Evolutionary conservation across 2,329 filamentous ascomycete species (phyloP).

Genomic region (Fusarium algeriense): DNA sequence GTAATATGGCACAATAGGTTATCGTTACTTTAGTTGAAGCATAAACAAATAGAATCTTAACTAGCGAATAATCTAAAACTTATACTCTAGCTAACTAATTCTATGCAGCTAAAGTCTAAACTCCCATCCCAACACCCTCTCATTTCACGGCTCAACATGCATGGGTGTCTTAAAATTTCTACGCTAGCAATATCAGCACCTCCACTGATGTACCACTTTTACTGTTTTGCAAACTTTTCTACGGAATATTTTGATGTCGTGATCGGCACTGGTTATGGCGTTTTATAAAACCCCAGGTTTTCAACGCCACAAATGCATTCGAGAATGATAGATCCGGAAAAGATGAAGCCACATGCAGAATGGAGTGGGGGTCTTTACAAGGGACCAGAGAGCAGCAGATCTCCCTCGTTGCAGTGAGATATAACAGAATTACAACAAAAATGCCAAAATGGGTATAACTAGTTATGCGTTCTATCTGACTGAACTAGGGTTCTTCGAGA

Average conservation of each 20-base stretch:
- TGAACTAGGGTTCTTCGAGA: not conserved
- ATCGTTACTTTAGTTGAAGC: not conserved
- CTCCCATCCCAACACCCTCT: not conserved
- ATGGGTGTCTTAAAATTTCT: conserved; percentile 9
- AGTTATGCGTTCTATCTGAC: not conserved
- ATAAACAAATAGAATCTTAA: conserved; percentile 8
- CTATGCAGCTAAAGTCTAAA: not conserved
- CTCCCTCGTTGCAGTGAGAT: not conserved
- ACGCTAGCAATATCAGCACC: conserved; percentile 12
- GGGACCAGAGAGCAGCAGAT: not conserved
- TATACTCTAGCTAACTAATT: not conserved
- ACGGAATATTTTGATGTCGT: conserved; percentile 41
- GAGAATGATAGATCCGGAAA: not conserved
- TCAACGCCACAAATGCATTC: conserved; percentile 32
- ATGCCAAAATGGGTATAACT: not conserved
- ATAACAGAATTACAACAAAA: not conserved
- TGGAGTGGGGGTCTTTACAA: conserved; percentile 16
- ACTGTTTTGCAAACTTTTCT: conserved; percentile 32
- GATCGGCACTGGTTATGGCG: conserved; percentile 43
- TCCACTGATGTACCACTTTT: conserved; percentile 40
- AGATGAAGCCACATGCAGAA: conserved; percentile 20
- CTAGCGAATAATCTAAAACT: conserved; percentile 7
- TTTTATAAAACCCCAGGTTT: conserved; percentile 22
- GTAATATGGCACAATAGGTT: conserved; percentile 37
- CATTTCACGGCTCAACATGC: not conserved